phyloP scores from a whole-genome alignment of 2,329 filamentous ascomycete species.

The Sclerotinia sclerotiorum region DNA sequence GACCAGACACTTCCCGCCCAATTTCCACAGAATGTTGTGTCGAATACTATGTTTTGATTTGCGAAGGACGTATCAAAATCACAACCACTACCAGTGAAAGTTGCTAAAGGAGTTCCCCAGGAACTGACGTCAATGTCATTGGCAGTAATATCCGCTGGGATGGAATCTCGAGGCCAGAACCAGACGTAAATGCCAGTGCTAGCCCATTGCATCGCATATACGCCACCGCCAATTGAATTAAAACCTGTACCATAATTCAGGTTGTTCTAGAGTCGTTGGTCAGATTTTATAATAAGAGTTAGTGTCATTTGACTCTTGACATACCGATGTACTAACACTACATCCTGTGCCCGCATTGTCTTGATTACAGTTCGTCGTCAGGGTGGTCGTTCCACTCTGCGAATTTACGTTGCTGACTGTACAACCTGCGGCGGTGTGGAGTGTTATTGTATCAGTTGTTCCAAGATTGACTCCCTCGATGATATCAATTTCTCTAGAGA shows the following conservation, averaged over 20 bases:
- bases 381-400: constrained; percentile 44
- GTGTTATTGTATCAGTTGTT: constrained; percentile 46
- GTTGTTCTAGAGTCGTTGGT: constrained; percentile 36
- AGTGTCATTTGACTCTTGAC: not conserved
- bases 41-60: constrained; percentile 68
- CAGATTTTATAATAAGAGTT: not conserved
- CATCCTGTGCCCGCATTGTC: constrained; percentile 46
- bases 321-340: constrained; percentile 36
- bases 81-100: constrained; percentile 61
- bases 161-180: constrained; percentile 64
- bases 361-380: constrained; percentile 43
- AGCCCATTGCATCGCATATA: constrained; percentile 56
- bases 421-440: constrained; percentile 49
- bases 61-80: constrained; percentile 64
- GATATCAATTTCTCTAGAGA: constrained; percentile 40
- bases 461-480: constrained; percentile 50
- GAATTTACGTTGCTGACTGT: constrained; percentile 44
- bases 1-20: constrained; percentile 77
- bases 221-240: constrained; percentile 56
- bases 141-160: constrained; percentile 63
- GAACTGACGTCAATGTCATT: constrained; percentile 55
- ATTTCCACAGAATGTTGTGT: constrained; percentile 47
- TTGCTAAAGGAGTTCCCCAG: constrained; percentile 68
- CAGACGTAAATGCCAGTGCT: constrained; percentile 66
- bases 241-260: constrained; percentile 63